These are phyloP conservation scores for Stromatinia cepivora DNA, from an alignment of 2,329 filamentous ascomycete genomes.

Conservation along the genomic window DNA sequence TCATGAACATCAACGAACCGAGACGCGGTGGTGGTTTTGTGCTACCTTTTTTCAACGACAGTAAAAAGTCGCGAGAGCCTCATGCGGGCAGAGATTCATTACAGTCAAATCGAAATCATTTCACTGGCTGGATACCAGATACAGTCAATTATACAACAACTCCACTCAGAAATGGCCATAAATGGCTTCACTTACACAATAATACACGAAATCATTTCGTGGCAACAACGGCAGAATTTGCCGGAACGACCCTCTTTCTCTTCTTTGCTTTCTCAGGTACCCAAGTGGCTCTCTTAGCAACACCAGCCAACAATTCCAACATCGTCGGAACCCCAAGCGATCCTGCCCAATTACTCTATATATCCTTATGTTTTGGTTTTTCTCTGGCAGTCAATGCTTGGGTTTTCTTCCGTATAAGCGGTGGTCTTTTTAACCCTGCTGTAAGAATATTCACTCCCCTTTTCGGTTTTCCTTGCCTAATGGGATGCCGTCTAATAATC, in stretches of 20 bases:
- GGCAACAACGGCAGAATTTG: constrained; percentile 33
- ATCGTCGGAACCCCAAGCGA: constrained; percentile 47
- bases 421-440: constrained; percentile 53
- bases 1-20: constrained; percentile 36
- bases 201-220: constrained; percentile 22
- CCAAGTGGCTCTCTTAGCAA: constrained; percentile 32
- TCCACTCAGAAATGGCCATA: constrained; percentile 1
- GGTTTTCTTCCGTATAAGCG: constrained; percentile 55
- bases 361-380: constrained; percentile 35
- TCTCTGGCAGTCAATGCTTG: constrained; percentile 54
- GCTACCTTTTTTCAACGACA: constrained; percentile 31
- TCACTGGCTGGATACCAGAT: constrained; percentile 28
- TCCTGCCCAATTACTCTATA: constrained; percentile 43
- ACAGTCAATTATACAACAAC: constrained; percentile 22
- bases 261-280: constrained; percentile 36
- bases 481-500: constrained; percentile 44
- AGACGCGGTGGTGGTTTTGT: constrained; percentile 29
- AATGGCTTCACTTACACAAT: constrained; percentile 25
- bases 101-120: constrained; percentile 29
- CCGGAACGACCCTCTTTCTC: constrained; percentile 36
- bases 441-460: constrained; percentile 27
- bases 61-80: constrained; percentile 19
- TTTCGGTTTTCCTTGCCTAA: neutral
- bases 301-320: constrained; percentile 33
- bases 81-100: constrained; percentile 27